Conservation (phyloP, 805 yeast genomes). For the Candida glaebosa region DNA sequence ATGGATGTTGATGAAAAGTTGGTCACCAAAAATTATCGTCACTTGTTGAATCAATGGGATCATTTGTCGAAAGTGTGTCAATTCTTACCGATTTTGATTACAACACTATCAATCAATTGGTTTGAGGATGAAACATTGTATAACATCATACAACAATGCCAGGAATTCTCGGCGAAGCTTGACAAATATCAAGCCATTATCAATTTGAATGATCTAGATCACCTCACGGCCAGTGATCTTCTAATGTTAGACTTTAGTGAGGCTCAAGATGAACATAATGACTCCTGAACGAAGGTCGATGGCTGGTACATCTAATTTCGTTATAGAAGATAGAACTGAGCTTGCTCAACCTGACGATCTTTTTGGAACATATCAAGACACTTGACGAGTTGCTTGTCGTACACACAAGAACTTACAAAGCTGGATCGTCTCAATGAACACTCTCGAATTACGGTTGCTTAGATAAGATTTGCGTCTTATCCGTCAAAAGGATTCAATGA, state of each 20-base stretch:
- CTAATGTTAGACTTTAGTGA: conserved; percentile 21
- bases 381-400: too few relatives aligned
- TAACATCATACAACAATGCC: conserved; percentile 26
- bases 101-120: conserved; percentile 36
- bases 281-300: too few relatives aligned
- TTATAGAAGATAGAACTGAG: too few relatives aligned
- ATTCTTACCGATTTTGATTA: conserved; percentile 29
- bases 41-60: conserved; percentile 17
- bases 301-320: too few relatives aligned
- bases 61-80: conserved; percentile 20
- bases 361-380: too few relatives aligned
- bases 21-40: conserved; percentile 6
- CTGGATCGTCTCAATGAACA: too few relatives aligned
- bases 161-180: conserved; percentile 17
- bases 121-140: conserved; percentile 25
- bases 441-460: too few relatives aligned
- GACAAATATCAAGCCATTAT: conserved; percentile 16
- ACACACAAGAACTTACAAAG: too few relatives aligned
- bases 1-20: conserved; percentile 9
- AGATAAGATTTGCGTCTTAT: too few relatives aligned
- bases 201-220: conserved; percentile 13
- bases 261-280: conserved; percentile 5
- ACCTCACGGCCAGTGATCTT: conserved; percentile 17
- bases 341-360: too few relatives aligned
- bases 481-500: too few relatives aligned